Evolutionary conservation across 345 rosid species (phyloP), one percentile per base, ranked within the genome.

Genomic region (Mangifera indica): DNA sequence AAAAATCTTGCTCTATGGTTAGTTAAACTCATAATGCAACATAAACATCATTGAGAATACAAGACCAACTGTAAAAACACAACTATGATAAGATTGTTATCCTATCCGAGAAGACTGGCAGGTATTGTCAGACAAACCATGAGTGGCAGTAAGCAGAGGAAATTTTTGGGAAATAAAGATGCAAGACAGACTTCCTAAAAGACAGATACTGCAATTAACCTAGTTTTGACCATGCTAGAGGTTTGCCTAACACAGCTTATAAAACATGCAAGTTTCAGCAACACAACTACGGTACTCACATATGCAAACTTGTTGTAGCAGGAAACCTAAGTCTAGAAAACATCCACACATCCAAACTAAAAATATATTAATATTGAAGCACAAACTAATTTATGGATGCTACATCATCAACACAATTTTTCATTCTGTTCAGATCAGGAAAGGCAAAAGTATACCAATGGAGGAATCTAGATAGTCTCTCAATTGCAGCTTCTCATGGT

Each of bases 401-500:
- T 45, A 58, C 58, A 58, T 20, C 20, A 4, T 51, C 22, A 24
- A 24, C 42, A 34, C 17, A 37, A 13, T 8, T 58, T 52, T 48
- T 64, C n/a, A 32, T 55, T 48, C 42, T 17, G 18, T 34, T 34
- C 67, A 66, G 40, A 71, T 52, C 59, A 54, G 51, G 24, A 29
- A 68, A 14, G 58, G 10, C 52, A 40, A 48, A 67, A 49, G 67
- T 24, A 26, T 66, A 92, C 98, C 99, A 81, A 78, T 77, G 15
- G 81, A 66, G 65, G 83, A 76, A 61, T 85, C 83, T 66, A 96
- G 83, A 81, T 85, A 84, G 68, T 84, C 84, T 77, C 72, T 84
- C 81, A 96, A 78, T 72, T 58, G 82, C 65, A 52, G 83, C 78
- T 63, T 74, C 57, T 96, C 97, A 13, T 78, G 72, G 60, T 22